Evolutionary conservation across 257 asterid genomes (phyloP).

Genomic region (Solanum peruvianum): DNA sequence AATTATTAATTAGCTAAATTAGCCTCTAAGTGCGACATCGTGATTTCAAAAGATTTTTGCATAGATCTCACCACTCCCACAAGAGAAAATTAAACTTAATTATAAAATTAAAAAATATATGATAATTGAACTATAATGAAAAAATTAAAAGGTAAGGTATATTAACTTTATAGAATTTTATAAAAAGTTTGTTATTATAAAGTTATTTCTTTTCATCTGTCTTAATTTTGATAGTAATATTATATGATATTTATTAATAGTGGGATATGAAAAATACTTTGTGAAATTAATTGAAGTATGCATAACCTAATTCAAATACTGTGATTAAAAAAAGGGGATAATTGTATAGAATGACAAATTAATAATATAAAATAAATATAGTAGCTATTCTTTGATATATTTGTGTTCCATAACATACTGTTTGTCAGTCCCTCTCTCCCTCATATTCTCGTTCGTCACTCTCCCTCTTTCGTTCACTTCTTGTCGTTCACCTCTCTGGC

Average conservation of each 20-base stretch:
- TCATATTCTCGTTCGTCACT: too few relatives aligned
- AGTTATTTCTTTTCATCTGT: rapidly evolving
- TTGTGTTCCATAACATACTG: too few relatives aligned
- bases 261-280: not conserved
- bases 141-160: not conserved
- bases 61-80: not conserved
- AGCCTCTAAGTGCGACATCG: not conserved
- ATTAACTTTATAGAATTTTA: not conserved
- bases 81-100: not conserved
- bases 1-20: not conserved
- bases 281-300: not conserved
- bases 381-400: too few relatives aligned
- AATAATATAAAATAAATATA: too few relatives aligned
- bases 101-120: not conserved
- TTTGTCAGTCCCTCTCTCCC: too few relatives aligned
- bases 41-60: not conserved
- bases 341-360: too few relatives aligned
- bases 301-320: not conserved
- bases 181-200: not conserved
- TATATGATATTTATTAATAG: not conserved
- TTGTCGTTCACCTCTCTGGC: too few relatives aligned
- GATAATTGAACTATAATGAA: not conserved
- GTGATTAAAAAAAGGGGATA: not conserved
- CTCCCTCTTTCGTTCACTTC: too few relatives aligned
- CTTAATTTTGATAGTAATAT: too few relatives aligned